Base-by-base conservation (phyloP, 495 filamentous ascomycete species). In the Daldinia vernicosa region DNA sequence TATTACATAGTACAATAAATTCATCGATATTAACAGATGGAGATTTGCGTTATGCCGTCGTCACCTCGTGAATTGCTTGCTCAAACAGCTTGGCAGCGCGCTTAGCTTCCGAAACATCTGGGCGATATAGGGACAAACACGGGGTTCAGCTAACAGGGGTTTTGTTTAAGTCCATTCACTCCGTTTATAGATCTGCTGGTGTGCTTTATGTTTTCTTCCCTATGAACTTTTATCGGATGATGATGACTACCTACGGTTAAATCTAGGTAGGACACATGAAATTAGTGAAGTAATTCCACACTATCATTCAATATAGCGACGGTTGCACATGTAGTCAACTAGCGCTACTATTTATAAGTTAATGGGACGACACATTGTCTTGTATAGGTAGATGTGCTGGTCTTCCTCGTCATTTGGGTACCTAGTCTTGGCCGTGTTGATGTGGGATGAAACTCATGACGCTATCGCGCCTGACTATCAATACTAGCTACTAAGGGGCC, bases 31-130 rank as follows among this genome's bases (percentile, higher is more conserved):
- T 45, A 2, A 45, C 17, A 11, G 8, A 3, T 45, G 17, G 17
- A 19, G 6, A 45, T 9, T 9, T n/a, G 5, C 1, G 40, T 3
- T 22, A 19, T 45, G 40, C 40, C 22, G 9, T 24, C 5, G 43
- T 12, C 24, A 47, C 43, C 9, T 47, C 11, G 19, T 12, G 19
- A 47, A 47, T 47, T 47, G 19, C 43, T 19, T 47, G 43, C 17
- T 47, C 43, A 47, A 22, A 47, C 43, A 24, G 43, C 43, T 47
- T 47, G 43, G 43, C 43, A 47, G 43, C 8, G 43, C 43, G 43
- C 19, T 47, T 47, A 22, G 40, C 17, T 24, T 12, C 43, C 19
- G 43, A 47, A 47, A 47, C 43, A 47, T 7, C 9, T 12, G 19
- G 43, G 17, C n/a, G 43, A 24, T 24, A 47, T 22, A 19, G 43